Conservation (phyloP, 192 early-diverging fungal species). For the Backusella australiensis region DNA sequence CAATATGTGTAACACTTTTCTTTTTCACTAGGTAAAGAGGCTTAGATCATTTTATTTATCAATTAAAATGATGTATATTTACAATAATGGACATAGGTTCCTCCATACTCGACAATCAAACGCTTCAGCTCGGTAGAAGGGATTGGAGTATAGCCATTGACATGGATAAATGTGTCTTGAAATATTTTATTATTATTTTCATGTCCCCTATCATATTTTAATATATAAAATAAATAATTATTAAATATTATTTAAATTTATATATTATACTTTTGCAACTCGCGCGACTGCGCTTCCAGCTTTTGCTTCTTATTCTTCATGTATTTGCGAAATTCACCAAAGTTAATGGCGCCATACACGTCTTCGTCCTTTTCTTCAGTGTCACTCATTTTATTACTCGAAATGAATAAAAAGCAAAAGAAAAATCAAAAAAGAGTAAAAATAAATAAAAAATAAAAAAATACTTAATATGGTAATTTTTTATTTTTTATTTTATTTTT, state of each 20-base stretch:
- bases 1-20: slow-evolving; percentile 62
- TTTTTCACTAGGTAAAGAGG: slow-evolving; percentile 47
- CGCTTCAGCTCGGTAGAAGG: slow-evolving; percentile 46
- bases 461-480: background rate
- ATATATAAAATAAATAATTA: background rate
- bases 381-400: background rate
- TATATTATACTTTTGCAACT: slow-evolving; percentile 25
- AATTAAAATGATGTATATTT: background rate
- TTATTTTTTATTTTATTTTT: background rate
- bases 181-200: slow-evolving; percentile 30
- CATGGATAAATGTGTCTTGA: slow-evolving; percentile 48
- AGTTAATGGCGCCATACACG: slow-evolving; percentile 44
- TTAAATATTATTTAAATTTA: background rate
- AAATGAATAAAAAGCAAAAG: background rate
- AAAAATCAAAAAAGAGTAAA: background rate
- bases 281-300: slow-evolving; percentile 45
- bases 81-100: slow-evolving; percentile 43
- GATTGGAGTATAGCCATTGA: slow-evolving; percentile 72
- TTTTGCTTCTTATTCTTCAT: slow-evolving; percentile 50
- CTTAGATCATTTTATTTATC: background rate
- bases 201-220: slow-evolving; percentile 20
- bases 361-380: slow-evolving; percentile 16
- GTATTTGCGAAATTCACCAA: slow-evolving; percentile 49
- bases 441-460: background rate
- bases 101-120: slow-evolving; percentile 57